Evolutionary conservation across 306 rosid species (phyloP), one percentile per base, ranked within the genome.

Genomic region (Trichosanthes truncata): DNA sequence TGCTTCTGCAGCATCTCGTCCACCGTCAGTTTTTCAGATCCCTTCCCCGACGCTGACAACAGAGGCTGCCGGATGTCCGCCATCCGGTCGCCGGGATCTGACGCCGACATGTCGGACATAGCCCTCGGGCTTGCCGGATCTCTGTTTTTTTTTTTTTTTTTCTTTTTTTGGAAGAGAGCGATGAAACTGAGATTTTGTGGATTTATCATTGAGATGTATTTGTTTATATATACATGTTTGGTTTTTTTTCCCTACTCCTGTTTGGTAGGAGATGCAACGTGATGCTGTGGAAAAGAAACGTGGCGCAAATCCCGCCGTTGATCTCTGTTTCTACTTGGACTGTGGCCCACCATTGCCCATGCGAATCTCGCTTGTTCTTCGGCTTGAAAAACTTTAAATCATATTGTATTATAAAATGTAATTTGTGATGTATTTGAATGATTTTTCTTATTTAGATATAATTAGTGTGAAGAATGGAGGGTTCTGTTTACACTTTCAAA

Each of bases 1-100:
- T 91, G 82, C 17, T 33, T 84, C 74, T 79, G 83, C 7, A 94
- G 92, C 95, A 91, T 91, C 29, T 88, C 93, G 84, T 94, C 98
- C 81, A 92, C 87, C 84, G 89, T 86, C 0, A 91, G 56, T 65
- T 81, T 90, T 82, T 87, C 89, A 0, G 43, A 15, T 14, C 18
- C 62, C 31, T 56, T 55, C 62, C 3, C 62, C 31, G 29, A 5
- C 31, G 31, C 62, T 29, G 4, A 31, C 62, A 56, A 0, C 31
- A 56, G 14, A 56, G 62, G 31, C 31, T 11, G 25, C 62, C 12
- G 31, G 12, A 56, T 66, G 5, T 62, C 83, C 10, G 65, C 25
- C 45, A 26, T 35, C 35, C 20, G 46, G 25, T 25, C 83, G 7
- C 73, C 33, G 74, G 76, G 29, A 46, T 74, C 68, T 0, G 80